Percentiles rank a stretch among this genome's conserved stretches.
These are phyloP conservation scores for Nothomitra cinnamomea DNA, from an alignment of 2,329 filamentous ascomycete genomes.

Conservation along the genomic window DNA sequence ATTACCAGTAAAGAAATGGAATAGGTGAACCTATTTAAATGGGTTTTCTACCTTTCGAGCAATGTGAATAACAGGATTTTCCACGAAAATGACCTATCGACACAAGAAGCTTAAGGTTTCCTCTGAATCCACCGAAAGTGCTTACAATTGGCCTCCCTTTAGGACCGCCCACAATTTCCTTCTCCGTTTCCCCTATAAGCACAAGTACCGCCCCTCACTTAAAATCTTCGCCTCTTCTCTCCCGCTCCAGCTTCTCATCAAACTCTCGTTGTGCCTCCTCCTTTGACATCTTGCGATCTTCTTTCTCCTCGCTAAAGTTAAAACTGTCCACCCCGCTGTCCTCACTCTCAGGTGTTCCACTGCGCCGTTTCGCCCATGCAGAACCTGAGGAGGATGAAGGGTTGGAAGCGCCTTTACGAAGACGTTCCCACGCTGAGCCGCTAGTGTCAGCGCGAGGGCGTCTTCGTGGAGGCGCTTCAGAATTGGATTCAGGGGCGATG, in stretches of 20 bases:
- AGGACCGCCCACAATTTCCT: too few relatives aligned
- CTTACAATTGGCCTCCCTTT: too few relatives aligned
- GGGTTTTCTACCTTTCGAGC: too few relatives aligned
- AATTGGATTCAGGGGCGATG: not conserved
- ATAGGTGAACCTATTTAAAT: too few relatives aligned
- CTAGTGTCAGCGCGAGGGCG: not conserved
- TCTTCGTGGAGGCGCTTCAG: too few relatives aligned
- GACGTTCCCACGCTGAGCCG: not conserved
- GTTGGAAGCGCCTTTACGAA: not conserved
- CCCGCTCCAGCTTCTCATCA: not conserved
- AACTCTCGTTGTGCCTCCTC: not conserved
- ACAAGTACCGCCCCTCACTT: too few relatives aligned
- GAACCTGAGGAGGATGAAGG: not conserved
- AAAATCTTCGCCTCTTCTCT: not conserved
- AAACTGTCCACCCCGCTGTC: not conserved
- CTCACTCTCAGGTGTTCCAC: not conserved
- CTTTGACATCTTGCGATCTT: not conserved
- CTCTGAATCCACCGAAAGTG: too few relatives aligned
- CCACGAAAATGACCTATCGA: too few relatives aligned
- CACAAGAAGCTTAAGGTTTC: too few relatives aligned
- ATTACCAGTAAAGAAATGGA: too few relatives aligned
- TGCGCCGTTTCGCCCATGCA: not conserved
- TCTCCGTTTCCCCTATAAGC: too few relatives aligned
- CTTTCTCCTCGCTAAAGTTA: not conserved
- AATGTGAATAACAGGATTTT: too few relatives aligned